phyloP scores from a whole-genome alignment of 768 basidiomycete species.

The Suillus americanus region DNA sequence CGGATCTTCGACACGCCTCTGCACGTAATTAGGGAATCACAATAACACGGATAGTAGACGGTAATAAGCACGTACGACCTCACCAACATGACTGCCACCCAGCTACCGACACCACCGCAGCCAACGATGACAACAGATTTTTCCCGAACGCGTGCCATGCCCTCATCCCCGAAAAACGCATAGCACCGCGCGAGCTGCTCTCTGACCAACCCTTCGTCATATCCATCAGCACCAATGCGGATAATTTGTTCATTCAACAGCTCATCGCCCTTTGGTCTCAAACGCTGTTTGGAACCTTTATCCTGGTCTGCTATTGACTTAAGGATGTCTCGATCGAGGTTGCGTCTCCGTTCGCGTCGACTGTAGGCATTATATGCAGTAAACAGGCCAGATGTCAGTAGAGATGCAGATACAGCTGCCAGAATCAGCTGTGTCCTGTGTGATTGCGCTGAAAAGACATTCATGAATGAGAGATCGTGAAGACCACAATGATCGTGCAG shows the following conservation, averaged over 20 bases:
- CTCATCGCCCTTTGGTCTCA: neutral
- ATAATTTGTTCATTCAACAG: neutral
- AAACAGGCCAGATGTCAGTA: constrained; percentile 59
- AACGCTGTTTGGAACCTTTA: neutral
- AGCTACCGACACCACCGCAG: constrained; percentile 95
- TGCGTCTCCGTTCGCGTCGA: constrained; percentile 47
- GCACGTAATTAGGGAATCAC: constrained; percentile 8
- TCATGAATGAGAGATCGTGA: constrained; percentile 17
- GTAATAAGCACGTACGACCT: constrained; percentile 64
- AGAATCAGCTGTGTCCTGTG: constrained; percentile 66
- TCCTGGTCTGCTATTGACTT: constrained; percentile 43
- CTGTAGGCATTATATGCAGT: constrained; percentile 54
- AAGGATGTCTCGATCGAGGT: constrained; percentile 57
- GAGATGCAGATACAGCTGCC: constrained; percentile 64
- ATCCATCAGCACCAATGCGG: constrained; percentile 26
- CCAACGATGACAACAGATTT: constrained; percentile 87
- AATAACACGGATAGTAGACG: neutral
- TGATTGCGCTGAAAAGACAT: constrained; percentile 35
- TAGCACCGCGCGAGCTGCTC: constrained; percentile 95
- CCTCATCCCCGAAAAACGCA: constrained; percentile 89
- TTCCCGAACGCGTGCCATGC: constrained; percentile 74
- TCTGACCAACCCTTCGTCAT: constrained; percentile 77
- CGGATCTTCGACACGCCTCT: constrained; percentile 78
- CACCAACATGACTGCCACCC: constrained; percentile 92
- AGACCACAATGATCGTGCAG: neutral